Evolutionary conservation across 2,329 filamentous ascomycete species (phyloP), one percentile per base, ranked within the genome.

Genomic region (Trichophyton mentagrophytes): DNA sequence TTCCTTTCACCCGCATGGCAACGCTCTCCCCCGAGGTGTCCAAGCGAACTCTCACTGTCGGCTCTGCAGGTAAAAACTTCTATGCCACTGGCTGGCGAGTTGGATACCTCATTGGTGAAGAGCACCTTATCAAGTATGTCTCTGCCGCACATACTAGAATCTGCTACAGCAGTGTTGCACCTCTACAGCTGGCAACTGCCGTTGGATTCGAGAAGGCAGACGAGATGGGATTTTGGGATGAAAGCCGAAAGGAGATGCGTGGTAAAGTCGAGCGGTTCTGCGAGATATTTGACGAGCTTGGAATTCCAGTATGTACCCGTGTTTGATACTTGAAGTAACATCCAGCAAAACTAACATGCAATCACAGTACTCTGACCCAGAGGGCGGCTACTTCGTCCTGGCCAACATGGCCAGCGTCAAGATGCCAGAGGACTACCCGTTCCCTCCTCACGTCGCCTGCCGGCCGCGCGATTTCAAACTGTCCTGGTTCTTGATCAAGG

Each of bases 1-100:
- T 90, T 0, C 92, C 92, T 0, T 99, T 97, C 71, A 97, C 91
- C 0, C 84, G 93, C 67, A 87, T 97, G 60, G 89, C 89, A 25
- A 96, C 90, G 0, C 78, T 99, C 17, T 95, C 90, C 0, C 90
- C 91, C 0, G 90, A 96, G 72, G 85, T 97, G 58, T 90, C 90
- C 67, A 84, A 84, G 62, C 81, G 95, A 66, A 97, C 93, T 3
- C 76, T 99, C 57, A 97, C 93, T 0, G 93, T 99, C 33, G 93
- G 93, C 20, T 96, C 90, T 0, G 93, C 90, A 0, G 93, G 93
- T 68, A 99, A 99, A 82, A 95, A 93, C 79, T 99, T 99, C 75
- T 97, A 97, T 71, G 90, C 89, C 61, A 99, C 93, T 0, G 93
- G 93, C 56, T 99, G 93, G 93, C 86, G 93, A 61, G 91, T 97